A percentile compares a stretch with the other conserved stretches of the same genome.
Conservation (phyloP, 805 yeast genomes). For the Wickerhamomyces bisporus region DNA sequence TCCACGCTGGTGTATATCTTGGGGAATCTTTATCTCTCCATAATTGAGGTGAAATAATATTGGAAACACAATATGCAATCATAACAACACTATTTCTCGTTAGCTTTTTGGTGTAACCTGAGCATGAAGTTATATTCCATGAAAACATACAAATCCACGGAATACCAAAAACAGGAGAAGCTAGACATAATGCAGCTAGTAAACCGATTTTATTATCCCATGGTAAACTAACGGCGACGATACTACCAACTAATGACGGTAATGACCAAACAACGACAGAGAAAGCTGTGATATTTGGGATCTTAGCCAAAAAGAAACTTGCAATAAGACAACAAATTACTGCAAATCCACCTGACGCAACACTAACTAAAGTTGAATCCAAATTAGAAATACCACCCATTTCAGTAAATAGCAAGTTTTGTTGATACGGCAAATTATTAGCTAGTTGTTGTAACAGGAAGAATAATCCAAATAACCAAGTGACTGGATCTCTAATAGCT, state of each 20-base stretch:
- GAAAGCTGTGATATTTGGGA: conserved; percentile 34
- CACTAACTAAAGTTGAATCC: conserved; percentile 47
- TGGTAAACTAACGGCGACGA: conserved; percentile 40
- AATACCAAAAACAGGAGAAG: conserved; percentile 40
- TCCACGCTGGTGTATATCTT: conserved; percentile 43
- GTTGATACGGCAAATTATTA: conserved; percentile 50
- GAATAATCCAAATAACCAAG: conserved; percentile 38
- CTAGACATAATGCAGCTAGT: conserved; percentile 43
- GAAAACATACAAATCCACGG: conserved; percentile 35
- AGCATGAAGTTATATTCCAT: conserved; percentile 30
- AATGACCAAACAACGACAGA: conserved; percentile 33
- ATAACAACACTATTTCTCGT: conserved; percentile 41
- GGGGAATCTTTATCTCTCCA: conserved; percentile 48
- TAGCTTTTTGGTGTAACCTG: conserved; percentile 48
- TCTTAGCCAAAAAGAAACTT: conserved; percentile 27
- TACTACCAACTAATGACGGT: conserved; percentile 41
- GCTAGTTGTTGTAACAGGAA: conserved; percentile 44
- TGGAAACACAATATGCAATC: conserved; percentile 43
- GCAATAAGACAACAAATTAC: conserved; percentile 36
- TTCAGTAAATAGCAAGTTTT: conserved; percentile 40
- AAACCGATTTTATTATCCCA: conserved; percentile 41
- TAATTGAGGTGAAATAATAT: conserved; percentile 51
- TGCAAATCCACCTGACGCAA: conserved; percentile 48
- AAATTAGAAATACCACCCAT: conserved; percentile 40
- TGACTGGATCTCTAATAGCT: conserved; percentile 42